Percentiles rank a stretch among this genome's conserved stretches.
Conservation (phyloP, 768 basidiomycete species). For the Boletus rex-veris region DNA sequence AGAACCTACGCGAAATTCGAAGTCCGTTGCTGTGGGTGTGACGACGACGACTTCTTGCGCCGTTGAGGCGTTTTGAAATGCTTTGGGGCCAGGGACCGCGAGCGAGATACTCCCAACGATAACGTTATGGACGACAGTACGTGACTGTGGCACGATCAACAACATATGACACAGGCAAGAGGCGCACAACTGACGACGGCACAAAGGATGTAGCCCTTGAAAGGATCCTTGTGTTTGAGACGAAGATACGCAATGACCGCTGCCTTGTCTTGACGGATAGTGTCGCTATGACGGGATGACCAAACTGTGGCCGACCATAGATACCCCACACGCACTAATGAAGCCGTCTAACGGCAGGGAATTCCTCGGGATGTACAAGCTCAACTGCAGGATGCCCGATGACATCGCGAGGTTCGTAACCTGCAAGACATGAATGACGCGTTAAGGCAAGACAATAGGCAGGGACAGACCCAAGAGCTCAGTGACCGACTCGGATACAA, state of each 20-base stretch:
- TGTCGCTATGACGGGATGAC: conserved; percentile 46
- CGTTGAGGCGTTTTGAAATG: conserved; percentile 76
- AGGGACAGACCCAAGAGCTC: conserved; percentile 54
- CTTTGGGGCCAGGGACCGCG: conserved; percentile 69
- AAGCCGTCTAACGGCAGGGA: conserved; percentile 56
- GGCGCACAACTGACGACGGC: conserved; percentile 54
- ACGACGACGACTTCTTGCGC: conserved; percentile 79
- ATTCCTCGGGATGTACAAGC: conserved; percentile 81
- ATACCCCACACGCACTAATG: conserved; percentile 52
- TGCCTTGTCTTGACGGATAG: conserved; percentile 75
- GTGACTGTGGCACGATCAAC: conserved; percentile 34
- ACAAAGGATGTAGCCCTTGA: conserved; percentile 72
- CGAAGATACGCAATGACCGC: conserved; percentile 76
- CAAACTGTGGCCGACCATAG: not conserved
- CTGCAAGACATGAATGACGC: conserved; percentile 32
- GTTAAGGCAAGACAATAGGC: not conserved
- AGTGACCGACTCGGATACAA: conserved; percentile 60
- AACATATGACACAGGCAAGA: not conserved
- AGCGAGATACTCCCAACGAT: conserved; percentile 77
- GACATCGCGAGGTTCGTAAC: conserved; percentile 71
- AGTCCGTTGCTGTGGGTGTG: conserved; percentile 52
- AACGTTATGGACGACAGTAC: conserved; percentile 72
- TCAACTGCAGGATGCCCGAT: conserved; percentile 66
- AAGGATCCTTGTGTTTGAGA: conserved; percentile 74
- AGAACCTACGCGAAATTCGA: conserved; percentile 49